Conservation (phyloP, 2,329 filamentous ascomycete species). For the Claviceps spartinae region DNA sequence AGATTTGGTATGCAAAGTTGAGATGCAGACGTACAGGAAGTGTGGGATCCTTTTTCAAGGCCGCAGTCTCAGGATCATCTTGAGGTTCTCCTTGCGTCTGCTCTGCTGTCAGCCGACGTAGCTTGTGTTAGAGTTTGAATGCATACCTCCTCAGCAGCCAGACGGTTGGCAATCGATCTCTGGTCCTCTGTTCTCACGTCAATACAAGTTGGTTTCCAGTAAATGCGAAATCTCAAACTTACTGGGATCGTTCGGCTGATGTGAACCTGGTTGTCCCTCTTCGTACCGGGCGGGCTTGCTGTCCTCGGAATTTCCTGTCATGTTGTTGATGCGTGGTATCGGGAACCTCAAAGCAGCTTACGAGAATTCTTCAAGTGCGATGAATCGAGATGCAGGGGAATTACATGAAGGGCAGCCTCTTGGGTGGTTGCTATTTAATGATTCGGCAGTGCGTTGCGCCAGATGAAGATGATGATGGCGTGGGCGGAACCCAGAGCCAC, state of each 20-base stretch:
- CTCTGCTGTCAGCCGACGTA: constrained; percentile 7
- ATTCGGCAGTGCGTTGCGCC: not conserved
- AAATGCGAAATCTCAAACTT: constrained; percentile 15
- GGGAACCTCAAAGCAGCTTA: too few species aligned
- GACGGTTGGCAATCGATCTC: constrained; percentile 57
- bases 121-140: not conserved
- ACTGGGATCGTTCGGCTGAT: constrained; percentile 61
- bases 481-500: constrained; percentile 9
- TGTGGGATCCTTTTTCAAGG: constrained; percentile 46
- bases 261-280: constrained; percentile 58
- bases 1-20: too few species aligned
- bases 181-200: constrained; percentile 44
- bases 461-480: not conserved
- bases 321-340: constrained; percentile 11
- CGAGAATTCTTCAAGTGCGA: not conserved
- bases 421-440: not conserved
- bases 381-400: not conserved
- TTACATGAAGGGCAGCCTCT: not conserved
- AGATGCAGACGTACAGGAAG: constrained; percentile 29
- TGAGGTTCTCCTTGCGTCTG: constrained; percentile 28
- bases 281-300: constrained; percentile 45
- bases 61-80: constrained; percentile 28
- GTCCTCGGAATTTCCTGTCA: constrained; percentile 45
- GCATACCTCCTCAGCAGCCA: constrained; percentile 47
- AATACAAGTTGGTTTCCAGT: not conserved